phyloP scores from a whole-genome alignment of 179 eudicot genomes.

The Amaranthus tricolor region DNA sequence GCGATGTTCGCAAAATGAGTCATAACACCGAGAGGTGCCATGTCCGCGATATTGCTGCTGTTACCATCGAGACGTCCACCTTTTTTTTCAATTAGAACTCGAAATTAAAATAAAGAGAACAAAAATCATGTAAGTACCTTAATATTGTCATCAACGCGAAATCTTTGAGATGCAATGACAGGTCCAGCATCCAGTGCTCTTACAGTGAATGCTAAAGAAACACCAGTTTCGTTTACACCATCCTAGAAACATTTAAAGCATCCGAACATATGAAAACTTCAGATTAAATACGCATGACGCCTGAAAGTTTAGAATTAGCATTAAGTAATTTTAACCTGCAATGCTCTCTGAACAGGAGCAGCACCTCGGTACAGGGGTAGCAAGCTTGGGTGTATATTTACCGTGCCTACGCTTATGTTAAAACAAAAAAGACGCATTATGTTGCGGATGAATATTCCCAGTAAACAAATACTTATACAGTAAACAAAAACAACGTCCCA shows the following conservation, averaged over 20 bases:
- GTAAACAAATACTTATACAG: constrained; percentile 1
- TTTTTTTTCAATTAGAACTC: background rate
- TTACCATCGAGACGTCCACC: too few species aligned
- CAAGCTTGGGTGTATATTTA: constrained; percentile 90
- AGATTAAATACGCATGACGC: constrained; percentile 9
- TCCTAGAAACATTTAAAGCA: constrained; percentile 44
- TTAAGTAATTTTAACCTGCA: constrained; percentile 57
- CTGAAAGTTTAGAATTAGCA: constrained; percentile 11
- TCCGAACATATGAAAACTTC: constrained; percentile 3
- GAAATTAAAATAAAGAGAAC: background rate
- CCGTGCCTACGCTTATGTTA: constrained; percentile 61
- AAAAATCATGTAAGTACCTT: constrained; percentile 53
- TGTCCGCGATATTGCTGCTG: too few species aligned
- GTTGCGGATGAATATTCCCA: background rate
- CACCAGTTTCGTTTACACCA: constrained; percentile 91
- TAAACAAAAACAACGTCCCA: constrained; percentile 32
- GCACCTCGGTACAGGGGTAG: constrained; percentile 97
- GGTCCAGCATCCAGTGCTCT: constrained; percentile 92
- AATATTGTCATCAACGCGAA: constrained; percentile 60
- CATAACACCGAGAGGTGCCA: too few species aligned
- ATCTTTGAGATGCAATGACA: constrained; percentile 62
- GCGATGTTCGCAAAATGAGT: too few species aligned
- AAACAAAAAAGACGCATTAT: constrained; percentile 1
- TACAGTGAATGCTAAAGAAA: constrained; percentile 89
- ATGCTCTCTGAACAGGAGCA: constrained; percentile 98